Evolutionary conservation across 2,329 filamentous ascomycete species (phyloP).

Genomic region (Pyrenochaeta sp.): DNA sequence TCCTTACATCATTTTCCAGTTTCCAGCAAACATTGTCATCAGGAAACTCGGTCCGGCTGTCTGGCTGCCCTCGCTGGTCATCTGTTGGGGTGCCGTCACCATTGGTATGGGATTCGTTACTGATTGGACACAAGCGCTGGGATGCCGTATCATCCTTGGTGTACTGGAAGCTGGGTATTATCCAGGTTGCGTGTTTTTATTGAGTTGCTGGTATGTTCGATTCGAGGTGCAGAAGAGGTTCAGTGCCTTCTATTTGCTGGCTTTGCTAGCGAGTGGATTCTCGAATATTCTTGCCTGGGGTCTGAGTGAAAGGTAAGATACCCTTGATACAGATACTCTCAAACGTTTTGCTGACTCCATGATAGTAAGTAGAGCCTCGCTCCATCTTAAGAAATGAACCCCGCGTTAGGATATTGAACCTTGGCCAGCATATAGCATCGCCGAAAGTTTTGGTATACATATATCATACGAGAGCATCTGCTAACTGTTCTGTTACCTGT

Average conservation of each 20-base stretch:
- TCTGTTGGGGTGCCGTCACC: constrained; percentile 25
- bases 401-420: too few species aligned
- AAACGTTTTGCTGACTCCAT: too few species aligned
- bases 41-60: constrained; percentile 34
- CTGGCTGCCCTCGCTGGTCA: constrained; percentile 38
- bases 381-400: too few species aligned
- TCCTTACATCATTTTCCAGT: constrained; percentile 32
- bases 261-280: constrained; percentile 38
- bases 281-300: constrained; percentile 43
- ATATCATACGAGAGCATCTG: too few species aligned
- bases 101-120: constrained; percentile 30
- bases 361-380: too few species aligned
- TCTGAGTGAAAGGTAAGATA: constrained; percentile 26
- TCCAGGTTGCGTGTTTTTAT: constrained; percentile 27
- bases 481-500: too few species aligned
- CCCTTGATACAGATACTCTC: too few species aligned
- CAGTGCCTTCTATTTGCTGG: constrained; percentile 31
- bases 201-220: constrained; percentile 29
- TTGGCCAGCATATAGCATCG: too few species aligned
- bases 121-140: constrained; percentile 21
- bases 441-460: too few species aligned
- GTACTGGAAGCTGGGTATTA: constrained; percentile 30
- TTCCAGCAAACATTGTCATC: constrained; percentile 39
- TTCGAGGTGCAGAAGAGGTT: constrained; percentile 32
- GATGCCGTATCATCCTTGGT: constrained; percentile 24